Percentiles rank a stretch among this genome's conserved stretches.
Evolutionary conservation across 768 basidiomycete genomes (phyloP).

Genomic region (Xerocomus brunneocitrinus): DNA sequence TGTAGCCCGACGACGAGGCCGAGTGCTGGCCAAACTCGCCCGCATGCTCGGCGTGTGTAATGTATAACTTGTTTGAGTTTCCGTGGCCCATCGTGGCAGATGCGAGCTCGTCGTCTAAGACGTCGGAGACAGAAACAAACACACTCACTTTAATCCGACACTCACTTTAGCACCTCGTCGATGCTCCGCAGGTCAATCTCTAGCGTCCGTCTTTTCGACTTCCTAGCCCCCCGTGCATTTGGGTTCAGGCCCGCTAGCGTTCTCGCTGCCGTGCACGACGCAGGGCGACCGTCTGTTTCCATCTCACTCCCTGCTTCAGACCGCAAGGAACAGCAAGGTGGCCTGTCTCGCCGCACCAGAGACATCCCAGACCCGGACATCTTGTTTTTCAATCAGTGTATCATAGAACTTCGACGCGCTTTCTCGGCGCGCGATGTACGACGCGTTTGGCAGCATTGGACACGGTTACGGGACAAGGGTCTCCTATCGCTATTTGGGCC

Average conservation of each 20-base stretch:
- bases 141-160: background rate
- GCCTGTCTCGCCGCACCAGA: conserved; percentile 3
- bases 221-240: conserved; percentile 38
- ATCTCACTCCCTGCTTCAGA: background rate
- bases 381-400: conserved; percentile 32
- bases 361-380: conserved; percentile 29
- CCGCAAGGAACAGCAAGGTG: conserved; percentile 11
- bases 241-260: conserved; percentile 17
- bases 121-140: conserved; percentile 2
- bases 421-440: conserved; percentile 33
- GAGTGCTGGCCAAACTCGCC: conserved; percentile 80
- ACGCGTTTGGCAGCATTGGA: conserved; percentile 37
- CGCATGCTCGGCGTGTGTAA: conserved; percentile 85
- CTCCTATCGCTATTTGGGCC: conserved; percentile 45
- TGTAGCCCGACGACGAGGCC: conserved; percentile 71
- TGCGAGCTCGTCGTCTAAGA: conserved; percentile 1
- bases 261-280: conserved; percentile 6
- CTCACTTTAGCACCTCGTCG: background rate
- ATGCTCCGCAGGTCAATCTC: conserved; percentile 29
- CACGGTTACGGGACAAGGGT: conserved; percentile 37
- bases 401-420: conserved; percentile 38
- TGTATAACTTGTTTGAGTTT: conserved; percentile 80
- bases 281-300: background rate
- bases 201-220: conserved; percentile 35
- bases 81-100: conserved; percentile 67